Evolutionary conservation across 2,329 filamentous ascomycete species (phyloP).

Genomic region (Dactylellina leptospora): DNA sequence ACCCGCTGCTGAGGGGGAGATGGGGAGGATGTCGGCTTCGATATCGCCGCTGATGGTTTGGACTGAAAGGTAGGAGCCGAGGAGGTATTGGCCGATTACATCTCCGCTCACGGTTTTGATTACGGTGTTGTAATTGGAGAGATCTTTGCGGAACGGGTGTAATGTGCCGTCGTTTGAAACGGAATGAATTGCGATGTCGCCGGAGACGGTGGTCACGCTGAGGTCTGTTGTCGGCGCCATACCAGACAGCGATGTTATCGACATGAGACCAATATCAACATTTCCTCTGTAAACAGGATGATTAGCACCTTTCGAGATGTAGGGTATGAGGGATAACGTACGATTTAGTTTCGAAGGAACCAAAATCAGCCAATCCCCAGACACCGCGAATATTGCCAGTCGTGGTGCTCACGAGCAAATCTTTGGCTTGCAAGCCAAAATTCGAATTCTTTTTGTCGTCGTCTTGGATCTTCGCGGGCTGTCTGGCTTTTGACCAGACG

Average conservation of each 20-base stretch:
- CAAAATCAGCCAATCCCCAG: slow-evolving; percentile 42
- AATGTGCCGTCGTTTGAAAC: slow-evolving; percentile 49
- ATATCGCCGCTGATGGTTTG: slow-evolving; percentile 50
- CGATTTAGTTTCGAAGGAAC: slow-evolving; percentile 42
- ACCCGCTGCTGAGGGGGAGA: slow-evolving; percentile 32
- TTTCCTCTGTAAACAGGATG: slow-evolving; percentile 27
- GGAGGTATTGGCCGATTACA: slow-evolving; percentile 48
- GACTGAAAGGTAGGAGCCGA: slow-evolving; percentile 40
- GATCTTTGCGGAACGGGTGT: slow-evolving; percentile 43
- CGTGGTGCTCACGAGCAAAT: slow-evolving; percentile 30
- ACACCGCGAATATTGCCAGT: slow-evolving; percentile 43
- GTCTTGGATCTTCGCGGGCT: slow-evolving; percentile 43
- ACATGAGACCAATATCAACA: slow-evolving; percentile 42
- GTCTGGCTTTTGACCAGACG: slow-evolving; percentile 29
- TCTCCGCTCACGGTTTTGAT: slow-evolving; percentile 39
- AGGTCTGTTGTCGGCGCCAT: slow-evolving; percentile 32
- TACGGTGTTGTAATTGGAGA: slow-evolving; percentile 35
- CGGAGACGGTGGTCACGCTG: slow-evolving; percentile 32
- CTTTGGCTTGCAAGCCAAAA: slow-evolving; percentile 48
- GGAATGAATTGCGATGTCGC: slow-evolving; percentile 43
- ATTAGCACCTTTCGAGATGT: not conserved
- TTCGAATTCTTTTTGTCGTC: slow-evolving; percentile 23
- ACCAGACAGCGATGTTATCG: slow-evolving; percentile 22
- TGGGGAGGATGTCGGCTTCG: slow-evolving; percentile 48
- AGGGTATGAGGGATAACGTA: slow-evolving; percentile 9